Base-by-base conservation (phyloP, 805 yeast species). In the Nakazawaea molendinolei region DNA sequence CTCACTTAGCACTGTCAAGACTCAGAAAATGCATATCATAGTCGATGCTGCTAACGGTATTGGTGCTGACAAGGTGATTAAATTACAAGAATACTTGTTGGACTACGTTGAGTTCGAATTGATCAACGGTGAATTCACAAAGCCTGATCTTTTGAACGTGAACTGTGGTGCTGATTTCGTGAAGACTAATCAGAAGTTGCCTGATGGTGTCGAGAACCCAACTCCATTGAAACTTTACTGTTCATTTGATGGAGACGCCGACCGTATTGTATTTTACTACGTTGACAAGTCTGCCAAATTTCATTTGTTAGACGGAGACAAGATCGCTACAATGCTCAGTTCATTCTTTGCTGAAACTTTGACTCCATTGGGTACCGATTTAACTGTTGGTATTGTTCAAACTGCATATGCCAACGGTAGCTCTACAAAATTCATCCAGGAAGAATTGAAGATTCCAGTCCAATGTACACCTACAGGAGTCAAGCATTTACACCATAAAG, bases 341-440 rank as follows among this genome's bases (percentile, higher is more conserved):
- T 64, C 69, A 30, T 74, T 86, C 48, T 65, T 75, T 36, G 58
- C 71, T 12, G 61, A 63, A 18, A 53, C 79, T 31, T 54, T 78
- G 16, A 50, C 60, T n/a, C 58, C 71, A 33, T 41, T 69, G 10
- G 56, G 64, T 18, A 62, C 83, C 40, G 38, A 50, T 5, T 56
- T 69, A 38, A 50, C 58, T n/a, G 48, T 71, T 34, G 98, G 97
- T 7, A 92, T 89, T 4, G 87, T 92, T 22, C 98, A 92, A 63
- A 92, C 98, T 1, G 98, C 98, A 1, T 92, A 92, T 52, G 98
- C 98, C 33, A 92, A 92, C 55, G 98, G 98, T 8, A 74, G 82
- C 5, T 84, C 97, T 2, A 86, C 97, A 0, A 61, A 70, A 24
- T 90, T 75, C 51, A 64, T 90, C 20, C 67, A 69, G 28, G 60